These are phyloP conservation scores for Porodaedalea pini DNA, from an alignment of 1,284 basidiomycete genomes.

Conservation along the genomic window DNA sequence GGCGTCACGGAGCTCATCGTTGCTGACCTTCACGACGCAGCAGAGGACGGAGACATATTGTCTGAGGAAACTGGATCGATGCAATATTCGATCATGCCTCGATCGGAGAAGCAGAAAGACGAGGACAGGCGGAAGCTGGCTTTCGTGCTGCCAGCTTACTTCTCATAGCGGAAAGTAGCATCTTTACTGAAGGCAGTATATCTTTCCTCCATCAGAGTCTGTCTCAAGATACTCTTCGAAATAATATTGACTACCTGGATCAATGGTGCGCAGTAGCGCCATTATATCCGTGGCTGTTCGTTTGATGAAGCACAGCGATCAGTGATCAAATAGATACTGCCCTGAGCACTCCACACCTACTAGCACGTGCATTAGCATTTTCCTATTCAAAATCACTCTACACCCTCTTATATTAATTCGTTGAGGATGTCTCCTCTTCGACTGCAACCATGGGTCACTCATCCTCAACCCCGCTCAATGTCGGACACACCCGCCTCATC, in stretches of 20 bases:
- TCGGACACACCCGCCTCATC: neutral
- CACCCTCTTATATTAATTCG: no score
- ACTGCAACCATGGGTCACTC: neutral
- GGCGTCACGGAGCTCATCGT: slow-evolving; percentile 74
- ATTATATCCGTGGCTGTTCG: no score
- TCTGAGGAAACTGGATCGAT: slow-evolving; percentile 74
- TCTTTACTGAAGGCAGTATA: no score
- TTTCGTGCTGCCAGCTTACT: slow-evolving; percentile 77
- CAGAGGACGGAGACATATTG: slow-evolving; percentile 48
- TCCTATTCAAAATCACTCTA: no score
- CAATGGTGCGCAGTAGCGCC: no score
- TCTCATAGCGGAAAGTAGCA: slow-evolving; percentile 29
- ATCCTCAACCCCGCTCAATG: neutral
- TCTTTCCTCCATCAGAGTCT: no score
- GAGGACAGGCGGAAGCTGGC: slow-evolving; percentile 72
- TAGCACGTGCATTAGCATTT: no score
- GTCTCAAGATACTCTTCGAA: neutral
- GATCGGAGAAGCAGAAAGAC: slow-evolving; percentile 54
- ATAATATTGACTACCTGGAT: no score
- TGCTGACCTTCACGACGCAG: slow-evolving; percentile 69
- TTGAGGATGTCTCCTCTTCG: no score
- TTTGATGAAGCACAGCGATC: no score
- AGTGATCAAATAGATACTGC: no score
- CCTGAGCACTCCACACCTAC: no score
- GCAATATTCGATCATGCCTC: slow-evolving; percentile 84